Percentiles rank a stretch among this genome's conserved stretches.
phyloP scores from a whole-genome alignment of 306 rosid genomes.

The Nissolia schottii region DNA sequence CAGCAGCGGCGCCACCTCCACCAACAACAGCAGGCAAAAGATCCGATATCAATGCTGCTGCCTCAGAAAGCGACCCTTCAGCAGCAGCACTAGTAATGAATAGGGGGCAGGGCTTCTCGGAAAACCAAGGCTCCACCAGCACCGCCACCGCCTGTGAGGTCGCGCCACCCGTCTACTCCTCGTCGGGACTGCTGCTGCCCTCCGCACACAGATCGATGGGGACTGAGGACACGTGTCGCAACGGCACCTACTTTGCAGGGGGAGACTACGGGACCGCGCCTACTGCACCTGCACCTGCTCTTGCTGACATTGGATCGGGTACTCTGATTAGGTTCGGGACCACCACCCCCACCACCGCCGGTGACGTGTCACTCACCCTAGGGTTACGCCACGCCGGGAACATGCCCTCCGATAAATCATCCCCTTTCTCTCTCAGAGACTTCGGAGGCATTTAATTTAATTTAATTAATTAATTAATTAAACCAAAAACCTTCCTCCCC shows the following conservation, averaged over 20 bases:
- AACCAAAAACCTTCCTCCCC: not conserved
- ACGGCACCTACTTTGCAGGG: slow-evolving; percentile 36
- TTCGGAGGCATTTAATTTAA: slow-evolving; percentile 55
- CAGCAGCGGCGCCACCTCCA: slow-evolving; percentile 32
- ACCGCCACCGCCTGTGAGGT: slow-evolving; percentile 43
- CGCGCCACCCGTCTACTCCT: slow-evolving; percentile 38
- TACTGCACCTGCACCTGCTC: no score
- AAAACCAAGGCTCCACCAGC: slow-evolving; percentile 50
- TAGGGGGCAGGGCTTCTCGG: slow-evolving; percentile 55
- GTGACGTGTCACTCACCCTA: slow-evolving; percentile 96
- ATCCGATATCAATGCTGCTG: slow-evolving; percentile 51
- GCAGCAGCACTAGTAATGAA: slow-evolving; percentile 55
- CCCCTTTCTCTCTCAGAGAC: slow-evolving; percentile 76
- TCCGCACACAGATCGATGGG: slow-evolving; percentile 29
- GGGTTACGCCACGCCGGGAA: slow-evolving; percentile 97
- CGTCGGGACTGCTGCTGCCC: slow-evolving; percentile 33
- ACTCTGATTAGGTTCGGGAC: slow-evolving; percentile 83
- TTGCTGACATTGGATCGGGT: slow-evolving; percentile 52
- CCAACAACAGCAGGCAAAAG: slow-evolving; percentile 38
- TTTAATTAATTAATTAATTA: no score
- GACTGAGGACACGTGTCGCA: slow-evolving; percentile 58
- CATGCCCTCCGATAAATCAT: slow-evolving; percentile 54
- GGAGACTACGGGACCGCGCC: slow-evolving; percentile 62
- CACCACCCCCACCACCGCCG: slow-evolving; percentile 67
- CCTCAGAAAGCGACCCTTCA: slow-evolving; percentile 74